Percentiles rank a stretch among this genome's conserved stretches.
These are phyloP conservation scores for Croton laevigatus DNA, from an alignment of 441 rosid species.

Conservation along the genomic window DNA sequence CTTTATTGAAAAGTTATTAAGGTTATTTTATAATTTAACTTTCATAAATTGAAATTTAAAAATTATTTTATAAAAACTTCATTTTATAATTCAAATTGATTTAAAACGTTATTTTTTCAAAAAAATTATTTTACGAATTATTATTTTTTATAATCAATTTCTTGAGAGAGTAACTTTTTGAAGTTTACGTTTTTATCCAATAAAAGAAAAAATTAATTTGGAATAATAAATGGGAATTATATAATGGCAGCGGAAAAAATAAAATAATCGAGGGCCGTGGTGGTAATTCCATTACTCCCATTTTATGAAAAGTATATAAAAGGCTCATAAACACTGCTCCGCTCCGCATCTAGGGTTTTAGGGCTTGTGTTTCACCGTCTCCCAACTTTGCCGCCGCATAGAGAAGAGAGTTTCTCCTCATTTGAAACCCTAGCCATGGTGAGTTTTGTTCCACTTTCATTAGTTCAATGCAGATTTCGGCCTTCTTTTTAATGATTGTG, in stretches of 20 bases:
- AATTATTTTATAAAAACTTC: no score
- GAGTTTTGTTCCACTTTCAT: neutral
- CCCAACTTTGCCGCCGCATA: slow-evolving; percentile 15
- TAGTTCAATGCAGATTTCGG: neutral
- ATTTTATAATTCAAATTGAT: no score
- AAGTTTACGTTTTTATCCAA: no score
- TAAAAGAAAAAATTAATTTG: neutral
- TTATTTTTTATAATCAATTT: no score
- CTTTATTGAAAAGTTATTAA: no score
- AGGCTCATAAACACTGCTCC: neutral
- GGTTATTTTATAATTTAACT: no score
- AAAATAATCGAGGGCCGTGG: neutral
- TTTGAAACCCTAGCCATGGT: slow-evolving; percentile 28
- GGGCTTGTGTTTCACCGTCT: neutral
- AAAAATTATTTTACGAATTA: no score
- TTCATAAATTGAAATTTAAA: no score
- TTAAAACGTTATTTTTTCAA: no score
- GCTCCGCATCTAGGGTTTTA: slow-evolving; percentile 20
- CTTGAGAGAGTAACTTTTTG: no score
- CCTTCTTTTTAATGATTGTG: neutral
- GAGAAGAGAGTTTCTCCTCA: neutral
- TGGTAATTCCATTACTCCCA: neutral
- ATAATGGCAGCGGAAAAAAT: neutral
- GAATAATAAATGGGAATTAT: neutral
- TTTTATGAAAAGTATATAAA: slow-evolving; percentile 9